Evolutionary conservation across 176 grass and related monocot genomes (phyloP).

Genomic region (Chloris gayana): DNA sequence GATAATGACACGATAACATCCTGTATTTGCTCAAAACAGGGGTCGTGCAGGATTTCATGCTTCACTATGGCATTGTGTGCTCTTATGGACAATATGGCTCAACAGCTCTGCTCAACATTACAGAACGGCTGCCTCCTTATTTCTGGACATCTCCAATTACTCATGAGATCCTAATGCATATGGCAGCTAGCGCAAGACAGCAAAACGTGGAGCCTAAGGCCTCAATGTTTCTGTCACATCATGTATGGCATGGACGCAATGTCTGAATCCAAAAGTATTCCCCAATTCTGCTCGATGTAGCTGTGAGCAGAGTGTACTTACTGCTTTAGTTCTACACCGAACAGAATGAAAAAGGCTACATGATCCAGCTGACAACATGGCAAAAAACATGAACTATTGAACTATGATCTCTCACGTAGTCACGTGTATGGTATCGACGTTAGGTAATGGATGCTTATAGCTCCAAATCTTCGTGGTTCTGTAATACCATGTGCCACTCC

Average conservation of each 20-base stretch:
- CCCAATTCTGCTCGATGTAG: background rate
- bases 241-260: conserved; percentile 29
- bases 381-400: conserved; percentile 4
- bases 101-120: conserved; percentile 3
- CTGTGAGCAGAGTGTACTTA: background rate
- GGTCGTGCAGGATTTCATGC: background rate
- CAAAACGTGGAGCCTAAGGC: conserved; percentile 36
- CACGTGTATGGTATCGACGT: conserved; percentile 18
- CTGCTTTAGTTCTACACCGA: too few relatives aligned
- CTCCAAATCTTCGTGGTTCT: conserved; percentile 6
- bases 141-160: conserved; percentile 12
- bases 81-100: background rate
- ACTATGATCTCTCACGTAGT: conserved; percentile 37
- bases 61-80: background rate
- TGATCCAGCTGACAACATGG: background rate
- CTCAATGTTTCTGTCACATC: conserved; percentile 1
- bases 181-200: conserved; percentile 22
- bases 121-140: conserved; percentile 16
- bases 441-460: conserved; percentile 10
- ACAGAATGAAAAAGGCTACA: too few relatives aligned
- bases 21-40: background rate
- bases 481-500: conserved; percentile 17
- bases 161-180: background rate
- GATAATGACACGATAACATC: background rate
- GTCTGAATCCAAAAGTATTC: conserved; percentile 13